Conservation (phyloP, 805 yeast genomes). For the Priceomyces castillae region DNA sequence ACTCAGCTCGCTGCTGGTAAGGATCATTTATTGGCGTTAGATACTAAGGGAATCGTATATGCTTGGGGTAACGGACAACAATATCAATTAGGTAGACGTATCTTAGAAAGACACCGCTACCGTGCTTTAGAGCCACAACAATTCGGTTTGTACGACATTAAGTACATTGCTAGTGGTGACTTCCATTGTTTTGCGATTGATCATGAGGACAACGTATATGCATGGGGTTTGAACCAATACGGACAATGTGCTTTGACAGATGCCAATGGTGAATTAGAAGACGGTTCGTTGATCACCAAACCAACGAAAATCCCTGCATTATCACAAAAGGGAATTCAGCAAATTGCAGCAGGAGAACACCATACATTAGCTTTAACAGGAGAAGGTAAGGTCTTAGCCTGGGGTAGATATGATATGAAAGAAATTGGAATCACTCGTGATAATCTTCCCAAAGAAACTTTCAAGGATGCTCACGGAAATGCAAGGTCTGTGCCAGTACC, state of each 20-base stretch:
- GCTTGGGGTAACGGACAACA: conserved; percentile 99
- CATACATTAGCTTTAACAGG: conserved; percentile 76
- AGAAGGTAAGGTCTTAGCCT: conserved; percentile 72
- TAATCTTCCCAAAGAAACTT: conserved; percentile 68
- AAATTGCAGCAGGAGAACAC: conserved; percentile 91
- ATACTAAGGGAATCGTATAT: conserved; percentile 78
- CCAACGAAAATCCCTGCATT: conserved; percentile 76
- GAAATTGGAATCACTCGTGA: conserved; percentile 78
- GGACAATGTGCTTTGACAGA: conserved; percentile 84
- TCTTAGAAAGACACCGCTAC: conserved; percentile 73
- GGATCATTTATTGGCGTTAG: conserved; percentile 85
- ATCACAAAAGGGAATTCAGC: conserved; percentile 51
- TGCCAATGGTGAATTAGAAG: conserved; percentile 69
- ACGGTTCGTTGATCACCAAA: conserved; percentile 73
- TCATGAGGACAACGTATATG: conserved; percentile 61
- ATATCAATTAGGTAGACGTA: conserved; percentile 84
- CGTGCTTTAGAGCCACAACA: conserved; percentile 77
- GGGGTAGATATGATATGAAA: conserved; percentile 92
- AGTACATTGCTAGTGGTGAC: conserved; percentile 86
- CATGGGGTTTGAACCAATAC: conserved; percentile 97
- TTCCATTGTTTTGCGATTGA: conserved; percentile 94
- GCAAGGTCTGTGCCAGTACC: conserved; percentile 87
- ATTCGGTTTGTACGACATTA: conserved; percentile 77
- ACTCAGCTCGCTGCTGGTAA: conserved; percentile 89
- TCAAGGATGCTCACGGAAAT: conserved; percentile 73